These are phyloP conservation scores for Linum usitatissimum DNA, from an alignment of 345 rosid species.

Conservation along the genomic window DNA sequence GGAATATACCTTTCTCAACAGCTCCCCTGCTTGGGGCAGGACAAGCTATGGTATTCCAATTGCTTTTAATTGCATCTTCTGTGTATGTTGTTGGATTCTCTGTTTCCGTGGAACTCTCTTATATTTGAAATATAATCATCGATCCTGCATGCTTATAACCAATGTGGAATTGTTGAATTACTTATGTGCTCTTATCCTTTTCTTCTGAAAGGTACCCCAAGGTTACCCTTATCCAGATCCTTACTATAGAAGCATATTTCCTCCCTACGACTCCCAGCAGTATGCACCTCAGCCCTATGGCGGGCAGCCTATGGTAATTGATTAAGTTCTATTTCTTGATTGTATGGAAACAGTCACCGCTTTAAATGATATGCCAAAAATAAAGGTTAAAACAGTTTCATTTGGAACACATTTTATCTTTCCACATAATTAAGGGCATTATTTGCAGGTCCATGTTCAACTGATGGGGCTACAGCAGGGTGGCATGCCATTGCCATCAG, in stretches of 20 bases:
- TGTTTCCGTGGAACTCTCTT: neutral
- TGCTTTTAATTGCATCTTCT: neutral
- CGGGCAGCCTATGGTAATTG: slow-evolving; percentile 62
- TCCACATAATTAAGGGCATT: neutral
- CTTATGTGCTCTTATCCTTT: slow-evolving; percentile 16
- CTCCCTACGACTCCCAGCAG: slow-evolving; percentile 60
- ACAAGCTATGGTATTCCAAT: slow-evolving; percentile 43
- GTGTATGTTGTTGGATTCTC: neutral
- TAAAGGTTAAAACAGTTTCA: neutral
- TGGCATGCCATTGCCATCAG: slow-evolving; percentile 89
- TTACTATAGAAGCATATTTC: slow-evolving; percentile 84
- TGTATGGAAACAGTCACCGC: neutral
- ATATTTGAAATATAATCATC: neutral
- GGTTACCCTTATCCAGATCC: slow-evolving; percentile 91
- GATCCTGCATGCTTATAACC: neutral
- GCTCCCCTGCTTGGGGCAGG: slow-evolving; percentile 39
- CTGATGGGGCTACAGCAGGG: slow-evolving; percentile 96
- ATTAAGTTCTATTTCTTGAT: neutral
- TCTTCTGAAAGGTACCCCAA: slow-evolving; percentile 48
- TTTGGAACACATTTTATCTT: neutral
- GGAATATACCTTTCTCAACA: slow-evolving; percentile 39
- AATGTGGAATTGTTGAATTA: neutral
- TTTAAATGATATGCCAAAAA: too few relatives aligned
- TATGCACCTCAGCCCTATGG: slow-evolving; percentile 71
- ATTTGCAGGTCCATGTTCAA: slow-evolving; percentile 69